Evolutionary conservation across 768 basidiomycete species (phyloP), one percentile per base, ranked within the genome.

Genomic region (Collybia mongolica): DNA sequence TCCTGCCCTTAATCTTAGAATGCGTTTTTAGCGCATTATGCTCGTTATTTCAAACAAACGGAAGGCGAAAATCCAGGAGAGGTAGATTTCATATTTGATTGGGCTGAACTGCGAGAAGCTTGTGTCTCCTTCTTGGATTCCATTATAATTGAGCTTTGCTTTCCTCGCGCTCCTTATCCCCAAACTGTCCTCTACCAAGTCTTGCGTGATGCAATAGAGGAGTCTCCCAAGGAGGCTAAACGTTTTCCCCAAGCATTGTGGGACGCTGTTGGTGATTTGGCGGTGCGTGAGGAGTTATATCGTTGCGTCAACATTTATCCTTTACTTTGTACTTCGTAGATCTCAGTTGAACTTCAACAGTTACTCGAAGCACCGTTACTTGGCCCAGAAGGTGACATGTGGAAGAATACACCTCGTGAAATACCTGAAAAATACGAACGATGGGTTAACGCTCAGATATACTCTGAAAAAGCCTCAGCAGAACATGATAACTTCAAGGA

Each of bases 41-140:
- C 76, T n/a, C 77, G 71, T 32, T 88, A 85, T 60, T 89, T 90
- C 74, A 88, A 82, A 65, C 54, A 65, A 55, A 56, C 56, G 54
- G 73, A 65, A 53, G 60, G 56, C 9, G 43, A 55, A 0, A 71
- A 76, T 28, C 65, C 68, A 0, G 73, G 72, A 14, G 77, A 81
- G 28, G 65, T 73, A 11, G 81, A 82, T 54, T 72, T 83, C 39
- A 69, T 77, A 9, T 92, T 93, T 62, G 84, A 88, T 57, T 84
- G 80, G 80, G 68, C 54, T 6, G 76, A 76, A 44, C 65, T 89
- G 53, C 80, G 81, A 56, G 73, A 74, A 24, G 84, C 84, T 18
- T 82, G 86, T 57, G 76, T 77, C 57, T 93, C 91, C 3, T 91
- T 90, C 68, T 66, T 92, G 43, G 90, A 92, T 65, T 90, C 88